phyloP scores from a whole-genome alignment of 208 protist species.

The Leishmania tarentolae region DNA sequence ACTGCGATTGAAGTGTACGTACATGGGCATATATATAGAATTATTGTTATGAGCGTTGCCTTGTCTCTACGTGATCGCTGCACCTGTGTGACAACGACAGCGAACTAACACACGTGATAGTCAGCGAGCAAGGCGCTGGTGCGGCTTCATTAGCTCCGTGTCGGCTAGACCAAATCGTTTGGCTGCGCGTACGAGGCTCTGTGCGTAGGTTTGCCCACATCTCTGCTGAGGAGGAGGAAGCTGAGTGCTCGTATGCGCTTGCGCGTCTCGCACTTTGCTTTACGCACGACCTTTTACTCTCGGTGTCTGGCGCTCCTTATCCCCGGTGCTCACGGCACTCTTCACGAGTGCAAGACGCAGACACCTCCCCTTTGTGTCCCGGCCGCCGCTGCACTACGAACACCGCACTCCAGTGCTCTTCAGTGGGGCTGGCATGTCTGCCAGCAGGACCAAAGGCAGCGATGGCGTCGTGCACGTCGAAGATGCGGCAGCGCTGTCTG shows the following conservation, averaged over 20 bases:
- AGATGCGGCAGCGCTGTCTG: not conserved
- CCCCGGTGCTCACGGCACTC: not conserved
- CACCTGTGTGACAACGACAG: not conserved
- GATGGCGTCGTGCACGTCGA: not conserved
- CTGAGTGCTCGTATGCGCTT: too few species aligned
- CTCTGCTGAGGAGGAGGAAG: too few species aligned
- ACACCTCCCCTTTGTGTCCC: not conserved
- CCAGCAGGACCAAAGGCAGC: not conserved
- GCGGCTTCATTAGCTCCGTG: constrained; percentile 17
- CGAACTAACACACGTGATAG: not conserved
- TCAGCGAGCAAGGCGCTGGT: not conserved
- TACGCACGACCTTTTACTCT: not conserved
- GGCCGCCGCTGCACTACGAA: not conserved
- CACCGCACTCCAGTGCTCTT: not conserved
- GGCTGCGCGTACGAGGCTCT: too few species aligned
- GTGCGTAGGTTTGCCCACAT: too few species aligned
- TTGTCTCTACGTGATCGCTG: not conserved
- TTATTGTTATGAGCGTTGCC: not conserved
- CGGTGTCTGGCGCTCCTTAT: not conserved
- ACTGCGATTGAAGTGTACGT: not conserved
- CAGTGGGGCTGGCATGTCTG: not conserved
- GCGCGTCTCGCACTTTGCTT: not conserved
- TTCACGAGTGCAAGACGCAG: not conserved
- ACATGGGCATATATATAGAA: not conserved
- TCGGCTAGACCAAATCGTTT: not conserved